phyloP scores from a whole-genome alignment of 257 asterid genomes.

The Datura wrightii region DNA sequence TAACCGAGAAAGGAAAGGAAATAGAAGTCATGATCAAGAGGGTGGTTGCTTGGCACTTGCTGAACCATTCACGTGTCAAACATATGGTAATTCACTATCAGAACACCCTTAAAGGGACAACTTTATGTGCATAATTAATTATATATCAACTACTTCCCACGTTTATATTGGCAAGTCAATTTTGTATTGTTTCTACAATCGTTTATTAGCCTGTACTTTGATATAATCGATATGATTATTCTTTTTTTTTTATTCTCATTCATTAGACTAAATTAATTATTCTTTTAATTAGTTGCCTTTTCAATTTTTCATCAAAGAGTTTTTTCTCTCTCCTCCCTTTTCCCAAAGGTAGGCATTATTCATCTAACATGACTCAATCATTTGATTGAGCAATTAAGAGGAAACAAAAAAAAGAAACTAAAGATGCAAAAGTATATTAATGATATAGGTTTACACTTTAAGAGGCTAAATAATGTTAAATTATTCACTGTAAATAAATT shows the following conservation, averaged over 20 bases:
- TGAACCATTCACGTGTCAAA: not conserved
- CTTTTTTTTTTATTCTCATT: not conserved
- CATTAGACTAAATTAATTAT: not conserved
- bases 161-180: not conserved
- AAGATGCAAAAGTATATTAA: not conserved
- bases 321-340: not conserved
- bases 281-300: not conserved
- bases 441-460: not conserved
- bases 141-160: not conserved
- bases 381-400: not conserved
- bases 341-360: not conserved
- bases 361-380: not conserved
- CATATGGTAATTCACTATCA: not conserved
- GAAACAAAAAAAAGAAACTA: not conserved
- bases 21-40: not conserved
- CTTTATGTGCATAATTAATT: slow-evolving; percentile 8
- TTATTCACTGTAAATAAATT: not conserved
- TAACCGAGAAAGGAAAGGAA: not conserved
- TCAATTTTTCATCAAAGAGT: not conserved
- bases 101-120: slow-evolving; percentile 1
- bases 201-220: not conserved
- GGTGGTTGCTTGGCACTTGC: not conserved
- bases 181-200: not conserved
- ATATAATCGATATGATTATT: not conserved
- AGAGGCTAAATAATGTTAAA: too few species aligned